A percentile compares a stretch with the other conserved stretches of the same genome.
Conservation (phyloP, 352 stramenopile genomes). For the Phytophthora niederhauseri region DNA sequence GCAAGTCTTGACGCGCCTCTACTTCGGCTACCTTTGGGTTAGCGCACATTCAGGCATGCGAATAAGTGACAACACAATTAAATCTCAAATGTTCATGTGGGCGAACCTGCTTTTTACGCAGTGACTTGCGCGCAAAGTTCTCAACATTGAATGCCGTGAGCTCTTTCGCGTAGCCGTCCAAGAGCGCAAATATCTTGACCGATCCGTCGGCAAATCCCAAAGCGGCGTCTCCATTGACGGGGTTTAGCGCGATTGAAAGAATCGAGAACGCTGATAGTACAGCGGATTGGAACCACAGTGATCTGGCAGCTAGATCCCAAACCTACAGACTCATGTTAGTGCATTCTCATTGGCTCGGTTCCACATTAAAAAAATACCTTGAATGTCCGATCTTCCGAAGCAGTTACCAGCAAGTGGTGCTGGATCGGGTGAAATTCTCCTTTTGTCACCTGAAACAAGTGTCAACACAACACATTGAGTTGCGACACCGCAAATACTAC, state of each 20-base stretch:
- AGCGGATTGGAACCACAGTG: constrained; percentile 75
- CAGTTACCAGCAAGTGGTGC: constrained; percentile 71
- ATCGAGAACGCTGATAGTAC: constrained; percentile 81
- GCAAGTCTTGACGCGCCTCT: constrained; percentile 46
- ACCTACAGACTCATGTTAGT: constrained; percentile 44
- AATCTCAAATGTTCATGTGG: not conserved
- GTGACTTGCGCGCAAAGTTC: constrained; percentile 48
- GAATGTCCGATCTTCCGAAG: constrained; percentile 85
- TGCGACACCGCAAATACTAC: not conserved
- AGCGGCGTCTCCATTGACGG: constrained; percentile 61
- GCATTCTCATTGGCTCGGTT: not conserved
- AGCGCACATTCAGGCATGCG: constrained; percentile 13
- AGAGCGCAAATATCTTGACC: constrained; percentile 60
- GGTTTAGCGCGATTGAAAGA: constrained; percentile 64
- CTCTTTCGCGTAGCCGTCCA: constrained; percentile 63
- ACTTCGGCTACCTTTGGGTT: constrained; percentile 48
- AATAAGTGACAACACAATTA: not conserved
- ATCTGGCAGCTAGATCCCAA: constrained; percentile 71
- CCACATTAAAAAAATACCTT: constrained; percentile 45
- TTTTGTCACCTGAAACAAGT: constrained; percentile 55
- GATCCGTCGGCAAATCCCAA: constrained; percentile 80
- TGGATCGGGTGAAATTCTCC: constrained; percentile 77
- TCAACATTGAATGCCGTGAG: constrained; percentile 53
- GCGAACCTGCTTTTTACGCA: constrained; percentile 25
- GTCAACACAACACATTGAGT: not conserved